phyloP scores from a whole-genome alignment of 2,329 filamentous ascomycete genomes.

The Zalaria sp. region DNA sequence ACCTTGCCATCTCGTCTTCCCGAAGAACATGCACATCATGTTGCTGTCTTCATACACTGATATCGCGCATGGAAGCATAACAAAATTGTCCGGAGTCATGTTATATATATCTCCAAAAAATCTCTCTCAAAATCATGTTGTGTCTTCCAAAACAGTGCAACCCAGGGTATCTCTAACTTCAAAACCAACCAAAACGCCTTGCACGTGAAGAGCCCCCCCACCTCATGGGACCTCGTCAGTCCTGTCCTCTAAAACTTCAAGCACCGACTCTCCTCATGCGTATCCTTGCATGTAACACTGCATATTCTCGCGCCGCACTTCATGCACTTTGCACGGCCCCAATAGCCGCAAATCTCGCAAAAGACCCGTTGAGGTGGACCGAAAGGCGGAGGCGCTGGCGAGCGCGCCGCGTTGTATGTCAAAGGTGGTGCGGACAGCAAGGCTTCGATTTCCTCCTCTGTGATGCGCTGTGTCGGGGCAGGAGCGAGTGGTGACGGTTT shows the following conservation, averaged over 20 bases:
- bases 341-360: conserved; percentile 71
- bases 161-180: too few relatives aligned
- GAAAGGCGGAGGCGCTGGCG: conserved; percentile 22
- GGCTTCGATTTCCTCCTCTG: conserved; percentile 41
- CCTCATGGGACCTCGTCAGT: too few relatives aligned
- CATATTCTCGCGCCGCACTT: conserved; percentile 71
- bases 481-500: conserved; percentile 1
- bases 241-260: conserved; percentile 28
- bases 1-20: too few relatives aligned
- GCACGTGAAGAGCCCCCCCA: too few relatives aligned
- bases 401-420: conserved; percentile 50
- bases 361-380: conserved; percentile 46
- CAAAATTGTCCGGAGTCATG: too few relatives aligned
- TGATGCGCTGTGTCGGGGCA: conserved; percentile 12
- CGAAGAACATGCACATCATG: too few relatives aligned
- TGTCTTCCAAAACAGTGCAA: too few relatives aligned
- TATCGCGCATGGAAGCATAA: too few relatives aligned
- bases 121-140: too few relatives aligned
- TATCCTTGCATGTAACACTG: conserved; percentile 58
- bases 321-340: conserved; percentile 61
- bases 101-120: too few relatives aligned
- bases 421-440: conserved; percentile 52
- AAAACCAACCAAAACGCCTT: too few relatives aligned
- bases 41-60: too few relatives aligned
- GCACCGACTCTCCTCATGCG: conserved; percentile 59